These are phyloP conservation scores for Magnaporthiopsis incrustans DNA, from an alignment of 2,329 filamentous ascomycete genomes.

Conservation along the genomic window DNA sequence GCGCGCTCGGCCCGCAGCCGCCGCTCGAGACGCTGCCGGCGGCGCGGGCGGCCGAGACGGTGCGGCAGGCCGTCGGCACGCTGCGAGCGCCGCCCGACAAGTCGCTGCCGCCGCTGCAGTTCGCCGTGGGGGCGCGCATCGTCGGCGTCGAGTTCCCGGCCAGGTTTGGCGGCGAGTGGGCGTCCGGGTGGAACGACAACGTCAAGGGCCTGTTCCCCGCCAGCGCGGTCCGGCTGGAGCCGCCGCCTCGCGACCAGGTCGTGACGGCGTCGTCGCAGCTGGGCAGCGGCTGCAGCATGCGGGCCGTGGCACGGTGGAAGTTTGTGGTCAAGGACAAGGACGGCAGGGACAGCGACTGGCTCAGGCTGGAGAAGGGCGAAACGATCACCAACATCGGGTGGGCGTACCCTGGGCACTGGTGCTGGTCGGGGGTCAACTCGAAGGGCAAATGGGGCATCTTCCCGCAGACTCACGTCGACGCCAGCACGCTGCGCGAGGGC, in stretches of 20 bases:
- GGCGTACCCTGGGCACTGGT: conserved; percentile 43
- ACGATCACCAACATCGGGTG: conserved; percentile 56
- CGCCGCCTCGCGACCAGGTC: conserved; percentile 33
- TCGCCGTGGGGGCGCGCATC: conserved; percentile 35
- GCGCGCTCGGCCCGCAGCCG: conserved; percentile 30
- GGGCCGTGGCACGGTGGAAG: conserved; percentile 43
- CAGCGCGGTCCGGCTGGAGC: conserved; percentile 38
- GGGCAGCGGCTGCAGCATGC: conserved; percentile 20
- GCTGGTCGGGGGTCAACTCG: conserved; percentile 45
- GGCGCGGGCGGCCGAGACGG: conserved; percentile 36
- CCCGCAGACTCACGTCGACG: conserved; percentile 40
- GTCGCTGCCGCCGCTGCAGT: conserved; percentile 15
- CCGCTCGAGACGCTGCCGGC: conserved; percentile 35
- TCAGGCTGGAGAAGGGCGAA: conserved; percentile 56
- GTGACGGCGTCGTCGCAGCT: conserved; percentile 25
- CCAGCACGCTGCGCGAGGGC: conserved; percentile 32
- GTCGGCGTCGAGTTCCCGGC: conserved; percentile 43
- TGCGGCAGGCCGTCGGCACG: conserved; percentile 39
- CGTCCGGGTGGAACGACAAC: conserved; percentile 47
- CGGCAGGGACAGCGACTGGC: conserved; percentile 30
- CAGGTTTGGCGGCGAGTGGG: conserved; percentile 47
- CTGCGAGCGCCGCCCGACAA: conserved; percentile 17
- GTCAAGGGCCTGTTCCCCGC: conserved; percentile 38
- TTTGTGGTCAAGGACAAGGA: conserved; percentile 36
- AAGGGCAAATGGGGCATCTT: conserved; percentile 47